Evolutionary conservation across 2,329 filamentous ascomycete genomes (phyloP).

Genomic region (Westerdykella ornata): DNA sequence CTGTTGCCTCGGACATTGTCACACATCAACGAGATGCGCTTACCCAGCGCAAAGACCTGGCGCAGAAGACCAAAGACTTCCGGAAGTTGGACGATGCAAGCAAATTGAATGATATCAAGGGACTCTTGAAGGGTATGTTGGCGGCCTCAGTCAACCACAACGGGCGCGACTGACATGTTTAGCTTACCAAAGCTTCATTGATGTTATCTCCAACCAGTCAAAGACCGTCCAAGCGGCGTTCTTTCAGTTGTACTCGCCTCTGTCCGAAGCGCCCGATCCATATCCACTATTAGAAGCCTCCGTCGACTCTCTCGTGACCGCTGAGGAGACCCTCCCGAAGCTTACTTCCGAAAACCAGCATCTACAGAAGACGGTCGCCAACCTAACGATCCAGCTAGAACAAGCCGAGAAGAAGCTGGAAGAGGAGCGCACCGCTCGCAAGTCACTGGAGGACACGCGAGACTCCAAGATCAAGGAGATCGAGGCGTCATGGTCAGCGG

Average conservation of each 20-base stretch:
- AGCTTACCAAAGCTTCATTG: slow-evolving; percentile 97
- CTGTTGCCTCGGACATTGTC: slow-evolving; percentile 91
- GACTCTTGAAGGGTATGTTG: slow-evolving; percentile 68
- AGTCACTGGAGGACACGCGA: slow-evolving; percentile 67
- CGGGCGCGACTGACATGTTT: slow-evolving; percentile 18
- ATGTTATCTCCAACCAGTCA: slow-evolving; percentile 90
- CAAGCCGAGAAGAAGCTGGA: slow-evolving; percentile 75
- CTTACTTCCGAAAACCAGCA: slow-evolving; percentile 83
- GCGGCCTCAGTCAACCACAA: not conserved
- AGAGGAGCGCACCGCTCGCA: slow-evolving; percentile 64
- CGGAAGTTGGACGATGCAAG: slow-evolving; percentile 82
- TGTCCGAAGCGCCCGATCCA: slow-evolving; percentile 93
- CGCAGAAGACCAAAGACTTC: slow-evolving; percentile 99
- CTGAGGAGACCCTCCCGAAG: slow-evolving; percentile 86
- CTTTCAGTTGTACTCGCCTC: slow-evolving; percentile 81
- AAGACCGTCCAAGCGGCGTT: slow-evolving; percentile 92
- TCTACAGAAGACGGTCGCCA: slow-evolving; percentile 69
- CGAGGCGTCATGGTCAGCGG: slow-evolving; percentile 81
- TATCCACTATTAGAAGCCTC: slow-evolving; percentile 95
- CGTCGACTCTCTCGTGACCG: slow-evolving; percentile 84
- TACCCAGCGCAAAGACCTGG: slow-evolving; percentile 89
- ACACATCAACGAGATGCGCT: slow-evolving; percentile 91
- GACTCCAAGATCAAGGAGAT: slow-evolving; percentile 82
- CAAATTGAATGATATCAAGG: slow-evolving; percentile 85
- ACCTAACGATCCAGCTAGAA: slow-evolving; percentile 73